A percentile compares a stretch with the other conserved stretches of the same genome.
Conservation (phyloP, 2,329 filamentous ascomycete species). For the Sordariomycetes sp. region DNA sequence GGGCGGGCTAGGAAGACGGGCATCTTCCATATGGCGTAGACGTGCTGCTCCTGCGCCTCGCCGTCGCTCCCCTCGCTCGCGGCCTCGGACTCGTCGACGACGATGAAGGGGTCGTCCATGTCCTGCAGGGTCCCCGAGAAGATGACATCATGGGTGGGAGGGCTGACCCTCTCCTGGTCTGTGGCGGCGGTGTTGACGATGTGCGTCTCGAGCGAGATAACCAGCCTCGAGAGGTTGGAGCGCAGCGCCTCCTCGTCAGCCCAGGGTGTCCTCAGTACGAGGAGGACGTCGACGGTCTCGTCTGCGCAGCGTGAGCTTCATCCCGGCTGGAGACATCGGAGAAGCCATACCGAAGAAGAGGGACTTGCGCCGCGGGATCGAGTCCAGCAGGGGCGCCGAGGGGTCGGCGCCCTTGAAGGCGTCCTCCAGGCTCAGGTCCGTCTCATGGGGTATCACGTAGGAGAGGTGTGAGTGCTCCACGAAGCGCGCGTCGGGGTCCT, state of each 20-base stretch:
- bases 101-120: constrained; percentile 33
- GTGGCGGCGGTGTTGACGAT: constrained; percentile 42
- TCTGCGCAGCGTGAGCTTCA: constrained; percentile 38
- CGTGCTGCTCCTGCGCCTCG: constrained; percentile 20
- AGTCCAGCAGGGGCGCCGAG: constrained; percentile 35
- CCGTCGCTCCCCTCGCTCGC: constrained; percentile 17
- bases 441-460: constrained; percentile 46
- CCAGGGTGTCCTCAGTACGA: constrained; percentile 53
- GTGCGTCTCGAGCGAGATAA: constrained; percentile 53
- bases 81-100: constrained; percentile 25
- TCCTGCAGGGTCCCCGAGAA: constrained; percentile 40
- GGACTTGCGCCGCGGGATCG: constrained; percentile 46
- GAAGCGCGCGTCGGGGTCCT: constrained; percentile 26
- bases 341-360: constrained; percentile 56
- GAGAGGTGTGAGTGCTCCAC: constrained; percentile 44
- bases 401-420: constrained; percentile 28
- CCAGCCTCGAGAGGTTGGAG: constrained; percentile 47
- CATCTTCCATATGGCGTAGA: constrained; percentile 47
- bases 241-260: constrained; percentile 42
- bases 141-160: constrained; percentile 40
- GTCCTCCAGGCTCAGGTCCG: constrained; percentile 39
- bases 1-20: constrained; percentile 44
- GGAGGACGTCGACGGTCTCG: constrained; percentile 56
- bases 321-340: constrained; percentile 14
- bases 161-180: constrained; percentile 28